Evolutionary conservation across 2,329 filamentous ascomycete genomes (phyloP).

Genomic region (Penicillium sclerotiorum): DNA sequence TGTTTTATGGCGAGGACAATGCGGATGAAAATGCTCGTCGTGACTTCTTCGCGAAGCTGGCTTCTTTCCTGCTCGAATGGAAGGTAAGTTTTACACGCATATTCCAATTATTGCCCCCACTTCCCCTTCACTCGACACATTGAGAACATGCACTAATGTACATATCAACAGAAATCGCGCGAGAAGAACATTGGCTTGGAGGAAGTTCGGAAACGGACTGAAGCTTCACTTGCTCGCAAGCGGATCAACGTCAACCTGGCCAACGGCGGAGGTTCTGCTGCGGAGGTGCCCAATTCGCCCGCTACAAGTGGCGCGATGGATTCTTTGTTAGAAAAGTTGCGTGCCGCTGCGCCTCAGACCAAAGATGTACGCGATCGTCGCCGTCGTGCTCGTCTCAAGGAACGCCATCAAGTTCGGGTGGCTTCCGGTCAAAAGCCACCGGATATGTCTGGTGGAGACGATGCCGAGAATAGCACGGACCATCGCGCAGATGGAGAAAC

Average conservation of each 20-base stretch:
- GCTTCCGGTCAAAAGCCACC: conserved; percentile 89
- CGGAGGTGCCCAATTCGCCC: conserved; percentile 63
- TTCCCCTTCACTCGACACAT: conserved; percentile 5
- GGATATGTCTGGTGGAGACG: conserved; percentile 61
- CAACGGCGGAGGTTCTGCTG: conserved; percentile 55
- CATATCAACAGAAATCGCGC: conserved; percentile 67
- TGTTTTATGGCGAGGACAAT: conserved; percentile 93
- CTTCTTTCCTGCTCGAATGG: conserved; percentile 88
- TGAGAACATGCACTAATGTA: background rate
- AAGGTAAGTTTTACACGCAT: conserved; percentile 69
- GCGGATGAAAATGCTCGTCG: conserved; percentile 88
- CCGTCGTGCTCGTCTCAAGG: conserved; percentile 83
- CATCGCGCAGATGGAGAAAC: conserved; percentile 44
- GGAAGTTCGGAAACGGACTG: conserved; percentile 80
- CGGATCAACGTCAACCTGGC: conserved; percentile 64
- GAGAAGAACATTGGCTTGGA: conserved; percentile 88
- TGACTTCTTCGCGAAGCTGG: conserved; percentile 94
- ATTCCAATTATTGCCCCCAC: too few species aligned
- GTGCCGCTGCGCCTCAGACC: conserved; percentile 86
- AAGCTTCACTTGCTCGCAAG: conserved; percentile 91
- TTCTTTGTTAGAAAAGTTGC: conserved; percentile 88
- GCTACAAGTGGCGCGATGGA: conserved; percentile 91
- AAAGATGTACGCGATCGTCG: conserved; percentile 87
- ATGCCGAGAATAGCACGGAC: conserved; percentile 57
- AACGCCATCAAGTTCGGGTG: conserved; percentile 84